Base-by-base conservation (phyloP, 345 rosid species). In the Clausena lansium region DNA sequence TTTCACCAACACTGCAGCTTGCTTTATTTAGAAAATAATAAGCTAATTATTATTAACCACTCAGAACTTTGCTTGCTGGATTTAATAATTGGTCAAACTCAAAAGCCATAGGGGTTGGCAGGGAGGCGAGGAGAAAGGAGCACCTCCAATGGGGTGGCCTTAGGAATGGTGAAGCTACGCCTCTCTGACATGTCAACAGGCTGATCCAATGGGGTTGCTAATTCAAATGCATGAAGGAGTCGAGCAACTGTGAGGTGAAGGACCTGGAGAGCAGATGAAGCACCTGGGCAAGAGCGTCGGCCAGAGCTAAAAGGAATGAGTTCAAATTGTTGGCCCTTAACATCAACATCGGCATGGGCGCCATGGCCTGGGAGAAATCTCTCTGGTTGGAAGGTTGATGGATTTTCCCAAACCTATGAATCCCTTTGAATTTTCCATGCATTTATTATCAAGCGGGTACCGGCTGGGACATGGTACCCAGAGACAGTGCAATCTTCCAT, bases 261-360 rank as follows among this genome's bases (percentile, higher is more conserved):
- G 32, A 85, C 78, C 76, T 79, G 89, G 36, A 86, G 62, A 0
- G 91, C 89, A 67, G 47, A 67, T 0, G 88, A 79, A n/a, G 81
- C 66, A 9, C 84, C 92, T 2, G 88, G 93, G 38, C 90, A 85
- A 22, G 82, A 78, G 76, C 90, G 86, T 67, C 89, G 79, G 11
- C 92, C 90, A 0, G 86, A 75, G 10, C 92, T 89, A 77, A 87
- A 85, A 2, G 88, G 93, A 25, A 89, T 68, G 63, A 86, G 67
- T 81, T 85, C 87, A 68, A 83, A 86, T 45, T 82, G 81, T 61
- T 86, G 83, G 24, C 93, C 91, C 70, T 80, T 73, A 9, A 81
- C 88, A 70, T 87, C 91, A 32, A 79, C 54, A 47, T 74, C 67
- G 4, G 73, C 47, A 41, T 41, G 47, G 14, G 47, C 47, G 1